phyloP scores from a whole-genome alignment of 2,329 filamentous ascomycete genomes.

The Trichoderma gracile region DNA sequence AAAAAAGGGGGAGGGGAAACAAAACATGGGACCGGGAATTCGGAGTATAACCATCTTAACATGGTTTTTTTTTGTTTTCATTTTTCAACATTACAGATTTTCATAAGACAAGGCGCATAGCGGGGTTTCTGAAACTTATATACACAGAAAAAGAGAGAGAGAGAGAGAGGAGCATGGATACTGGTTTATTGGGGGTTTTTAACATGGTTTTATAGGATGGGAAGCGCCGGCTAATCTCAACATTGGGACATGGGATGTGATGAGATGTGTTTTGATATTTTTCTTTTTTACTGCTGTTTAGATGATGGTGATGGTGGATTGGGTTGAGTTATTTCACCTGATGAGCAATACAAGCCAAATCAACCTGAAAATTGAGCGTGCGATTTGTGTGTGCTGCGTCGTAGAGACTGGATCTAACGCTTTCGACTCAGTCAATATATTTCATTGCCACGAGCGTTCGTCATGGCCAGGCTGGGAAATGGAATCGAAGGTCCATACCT shows the following conservation, averaged over 20 bases:
- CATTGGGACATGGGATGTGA: constrained; percentile 28
- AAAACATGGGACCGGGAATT: neutral
- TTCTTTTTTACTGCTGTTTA: neutral
- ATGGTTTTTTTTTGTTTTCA: constrained; percentile 31
- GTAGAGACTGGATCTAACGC: no score
- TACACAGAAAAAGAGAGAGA: neutral
- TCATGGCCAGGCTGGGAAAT: no score
- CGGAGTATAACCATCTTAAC: constrained; percentile 29
- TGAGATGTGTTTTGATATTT: constrained; percentile 9
- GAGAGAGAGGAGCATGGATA: no score
- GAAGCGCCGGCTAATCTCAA: constrained; percentile 31
- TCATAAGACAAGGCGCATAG: constrained; percentile 12
- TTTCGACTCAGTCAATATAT: no score
- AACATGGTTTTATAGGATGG: constrained; percentile 8
- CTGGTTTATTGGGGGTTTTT: neutral
- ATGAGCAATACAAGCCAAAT: no score
- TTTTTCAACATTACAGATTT: neutral
- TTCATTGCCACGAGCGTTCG: no score
- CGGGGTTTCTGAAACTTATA: neutral
- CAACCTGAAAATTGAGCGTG: no score
- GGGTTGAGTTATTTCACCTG: no score
- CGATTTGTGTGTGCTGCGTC: no score
- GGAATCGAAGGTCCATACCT: no score
- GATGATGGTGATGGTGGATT: no score
- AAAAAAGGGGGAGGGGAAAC: neutral